phyloP scores from a whole-genome alignment of 495 filamentous ascomycete species.

The Mycothermus thermophilus region DNA sequence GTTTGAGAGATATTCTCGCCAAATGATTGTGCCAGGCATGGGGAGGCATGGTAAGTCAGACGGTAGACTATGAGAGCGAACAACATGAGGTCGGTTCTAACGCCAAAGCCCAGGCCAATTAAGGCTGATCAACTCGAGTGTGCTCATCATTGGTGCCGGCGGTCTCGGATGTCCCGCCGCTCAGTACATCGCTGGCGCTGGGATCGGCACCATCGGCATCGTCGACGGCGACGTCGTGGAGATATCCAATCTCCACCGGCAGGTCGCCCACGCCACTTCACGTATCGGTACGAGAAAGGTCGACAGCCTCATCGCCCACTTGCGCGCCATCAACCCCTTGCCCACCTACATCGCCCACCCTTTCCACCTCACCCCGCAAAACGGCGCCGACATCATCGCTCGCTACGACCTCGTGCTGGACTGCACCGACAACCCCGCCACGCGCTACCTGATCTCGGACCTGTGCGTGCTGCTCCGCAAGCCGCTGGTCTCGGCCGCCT shows the following conservation, averaged over 20 bases:
- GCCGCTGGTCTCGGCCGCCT: conserved; percentile 76
- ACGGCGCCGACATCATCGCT: conserved; percentile 47
- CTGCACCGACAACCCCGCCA: conserved; percentile 84
- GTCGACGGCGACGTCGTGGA: conserved; percentile 84
- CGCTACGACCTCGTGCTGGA: conserved; percentile 78
- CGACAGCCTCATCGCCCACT: conserved; percentile 55
- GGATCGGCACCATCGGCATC: conserved; percentile 69
- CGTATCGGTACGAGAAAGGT: conserved; percentile 72
- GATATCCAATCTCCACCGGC: conserved; percentile 81
- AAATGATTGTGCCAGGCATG: conserved; percentile 80
- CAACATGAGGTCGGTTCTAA: too few relatives aligned
- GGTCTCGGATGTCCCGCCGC: conserved; percentile 88
- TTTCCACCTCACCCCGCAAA: conserved; percentile 47
- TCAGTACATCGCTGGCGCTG: conserved; percentile 76
- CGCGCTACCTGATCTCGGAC: conserved; percentile 88
- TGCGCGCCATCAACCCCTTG: conserved; percentile 54
- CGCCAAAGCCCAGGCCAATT: conserved; percentile 53
- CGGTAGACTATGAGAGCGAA: neutral
- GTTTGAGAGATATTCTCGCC: conserved; percentile 62
- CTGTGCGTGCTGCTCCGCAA: conserved; percentile 65
- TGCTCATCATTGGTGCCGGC: conserved; percentile 83
- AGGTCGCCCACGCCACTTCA: conserved; percentile 61
- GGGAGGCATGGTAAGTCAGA: conserved; percentile 52
- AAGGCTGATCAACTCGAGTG: conserved; percentile 49
- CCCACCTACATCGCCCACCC: conserved; percentile 47